A percentile compares a stretch with the other conserved stretches of the same genome.
These are phyloP conservation scores for Aureobasidium sp. DNA, from an alignment of 2,329 filamentous ascomycete genomes.

Conservation along the genomic window DNA sequence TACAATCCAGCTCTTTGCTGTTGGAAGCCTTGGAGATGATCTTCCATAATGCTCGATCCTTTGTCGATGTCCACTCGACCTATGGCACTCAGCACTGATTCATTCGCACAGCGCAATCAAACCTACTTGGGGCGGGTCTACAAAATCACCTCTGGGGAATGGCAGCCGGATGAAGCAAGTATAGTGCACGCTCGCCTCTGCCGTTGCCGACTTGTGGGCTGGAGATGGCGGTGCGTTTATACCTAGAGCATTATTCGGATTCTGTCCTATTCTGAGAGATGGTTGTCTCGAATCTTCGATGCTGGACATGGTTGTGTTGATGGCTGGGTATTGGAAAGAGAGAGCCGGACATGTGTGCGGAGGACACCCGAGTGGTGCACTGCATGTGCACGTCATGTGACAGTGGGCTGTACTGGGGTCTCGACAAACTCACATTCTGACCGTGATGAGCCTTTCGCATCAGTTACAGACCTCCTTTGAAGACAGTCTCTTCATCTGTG, in stretches of 20 bases:
- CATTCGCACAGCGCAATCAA: too few relatives aligned
- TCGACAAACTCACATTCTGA: too few relatives aligned
- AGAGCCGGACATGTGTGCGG: too few relatives aligned
- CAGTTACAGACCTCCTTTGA: too few relatives aligned
- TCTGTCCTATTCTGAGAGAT: not conserved
- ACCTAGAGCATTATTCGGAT: conserved; percentile 1
- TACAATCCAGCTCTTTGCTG: conserved; percentile 79
- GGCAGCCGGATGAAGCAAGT: conserved; percentile 87
- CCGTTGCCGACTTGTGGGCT: conserved; percentile 3
- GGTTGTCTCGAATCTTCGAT: conserved; percentile 1
- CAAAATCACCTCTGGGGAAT: conserved; percentile 77
- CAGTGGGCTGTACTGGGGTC: too few relatives aligned
- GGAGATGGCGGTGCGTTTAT: conserved; percentile 10
- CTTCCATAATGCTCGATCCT: conserved; percentile 86
- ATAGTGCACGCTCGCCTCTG: conserved; percentile 33
- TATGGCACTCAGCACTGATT: conserved; percentile 31
- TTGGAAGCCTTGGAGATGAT: conserved; percentile 76
- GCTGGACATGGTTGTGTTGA: not conserved
- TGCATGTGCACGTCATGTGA: too few relatives aligned
- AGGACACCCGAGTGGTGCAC: too few relatives aligned
- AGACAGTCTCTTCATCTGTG: too few relatives aligned
- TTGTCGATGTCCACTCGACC: conserved; percentile 81
- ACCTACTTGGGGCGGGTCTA: conserved; percentile 75
- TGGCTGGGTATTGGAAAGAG: too few relatives aligned
- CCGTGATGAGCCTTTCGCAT: too few relatives aligned